Conservation (phyloP, 2,329 filamentous ascomycete genomes). For the Colletotrichum sp. region DNA sequence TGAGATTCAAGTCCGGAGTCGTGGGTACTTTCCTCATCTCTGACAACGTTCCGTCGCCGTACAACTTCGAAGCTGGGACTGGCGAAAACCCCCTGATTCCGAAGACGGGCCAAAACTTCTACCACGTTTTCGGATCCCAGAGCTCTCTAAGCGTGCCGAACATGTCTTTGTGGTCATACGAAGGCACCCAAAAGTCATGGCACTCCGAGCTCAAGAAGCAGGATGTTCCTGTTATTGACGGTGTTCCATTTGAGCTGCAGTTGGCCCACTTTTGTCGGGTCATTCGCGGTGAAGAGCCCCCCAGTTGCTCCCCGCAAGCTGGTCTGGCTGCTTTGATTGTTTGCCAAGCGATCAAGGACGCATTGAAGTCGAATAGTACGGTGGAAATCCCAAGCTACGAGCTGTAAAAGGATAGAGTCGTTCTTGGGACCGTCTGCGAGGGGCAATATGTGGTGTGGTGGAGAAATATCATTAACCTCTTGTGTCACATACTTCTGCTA, state of each 20-base stretch:
- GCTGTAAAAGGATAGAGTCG: neutral
- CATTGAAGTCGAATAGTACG: constrained; percentile 38
- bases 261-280: constrained; percentile 56
- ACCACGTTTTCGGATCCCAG: constrained; percentile 59
- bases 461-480: neutral
- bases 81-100: constrained; percentile 63
- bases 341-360: constrained; percentile 53
- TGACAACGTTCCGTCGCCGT: constrained; percentile 55
- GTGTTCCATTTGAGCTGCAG: constrained; percentile 56
- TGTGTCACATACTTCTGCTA: neutral
- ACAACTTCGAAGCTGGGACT: constrained; percentile 62
- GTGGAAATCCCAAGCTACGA: constrained; percentile 23
- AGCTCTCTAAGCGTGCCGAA: constrained; percentile 59
- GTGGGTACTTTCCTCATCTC: constrained; percentile 63
- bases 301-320: constrained; percentile 52
- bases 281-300: constrained; percentile 42
- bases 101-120: constrained; percentile 46
- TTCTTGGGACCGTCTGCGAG: neutral
- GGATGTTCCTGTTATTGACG: constrained; percentile 22
- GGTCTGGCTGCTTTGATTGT: constrained; percentile 57
- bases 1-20: constrained; percentile 57
- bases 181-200: constrained; percentile 45
- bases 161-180: constrained; percentile 54
- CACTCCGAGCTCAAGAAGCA: constrained; percentile 36
- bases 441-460: neutral